A percentile compares a stretch with the other conserved stretches of the same genome.
Conservation (phyloP, 2,329 filamentous ascomycete species). For the Alternaria burnsii region DNA sequence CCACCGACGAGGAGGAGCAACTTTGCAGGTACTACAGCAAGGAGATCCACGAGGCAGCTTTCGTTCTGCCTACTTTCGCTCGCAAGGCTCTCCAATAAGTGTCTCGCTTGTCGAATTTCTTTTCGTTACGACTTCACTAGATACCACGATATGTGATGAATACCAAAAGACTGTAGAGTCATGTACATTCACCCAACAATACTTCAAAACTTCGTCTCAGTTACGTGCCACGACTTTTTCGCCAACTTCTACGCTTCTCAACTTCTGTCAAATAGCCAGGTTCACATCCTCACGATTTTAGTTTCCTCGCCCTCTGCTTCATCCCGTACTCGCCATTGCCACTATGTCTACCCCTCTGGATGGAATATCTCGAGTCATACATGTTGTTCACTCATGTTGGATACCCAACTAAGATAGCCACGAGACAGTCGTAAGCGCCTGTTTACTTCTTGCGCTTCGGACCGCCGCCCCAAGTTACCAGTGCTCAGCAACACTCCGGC, state of each 20-base stretch:
- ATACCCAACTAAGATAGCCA: background rate
- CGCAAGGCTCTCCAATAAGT: slow-evolving; percentile 69
- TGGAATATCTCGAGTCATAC: background rate
- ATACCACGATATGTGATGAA: slow-evolving; percentile 44
- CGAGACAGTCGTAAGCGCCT: background rate
- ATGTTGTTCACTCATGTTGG: background rate
- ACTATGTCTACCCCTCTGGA: background rate
- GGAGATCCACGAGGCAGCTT: slow-evolving; percentile 94
- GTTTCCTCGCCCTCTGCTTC: background rate
- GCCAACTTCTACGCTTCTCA: background rate
- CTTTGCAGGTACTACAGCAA: slow-evolving; percentile 97
- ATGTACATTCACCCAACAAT: slow-evolving; percentile 7
- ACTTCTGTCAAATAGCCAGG: background rate
- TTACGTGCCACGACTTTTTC: background rate
- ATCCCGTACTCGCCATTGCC: background rate
- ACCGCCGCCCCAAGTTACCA: background rate
- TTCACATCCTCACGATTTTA: background rate
- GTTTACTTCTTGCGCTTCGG: slow-evolving; percentile 11
- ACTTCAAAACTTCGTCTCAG: background rate
- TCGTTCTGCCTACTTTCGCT: slow-evolving; percentile 92
- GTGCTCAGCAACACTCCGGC: slow-evolving; percentile 6
- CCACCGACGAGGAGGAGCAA: slow-evolving; percentile 87
- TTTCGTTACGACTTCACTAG: slow-evolving; percentile 34
- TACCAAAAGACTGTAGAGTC: slow-evolving; percentile 33
- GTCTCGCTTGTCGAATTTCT: slow-evolving; percentile 16